phyloP scores from a whole-genome alignment of 768 basidiomycete genomes.

The Phallus indusiatus region DNA sequence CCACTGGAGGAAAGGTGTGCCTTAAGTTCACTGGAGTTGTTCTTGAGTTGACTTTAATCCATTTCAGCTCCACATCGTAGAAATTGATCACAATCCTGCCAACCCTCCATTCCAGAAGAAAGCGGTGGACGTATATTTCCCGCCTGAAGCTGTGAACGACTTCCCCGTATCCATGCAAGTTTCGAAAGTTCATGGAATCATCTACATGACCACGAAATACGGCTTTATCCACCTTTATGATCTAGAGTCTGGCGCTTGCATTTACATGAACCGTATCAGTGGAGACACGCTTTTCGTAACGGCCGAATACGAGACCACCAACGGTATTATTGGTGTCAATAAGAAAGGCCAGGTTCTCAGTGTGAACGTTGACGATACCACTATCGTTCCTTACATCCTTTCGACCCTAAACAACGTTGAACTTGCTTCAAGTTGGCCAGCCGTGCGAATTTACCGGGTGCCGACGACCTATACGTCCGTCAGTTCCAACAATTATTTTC shows the following conservation, averaged over 20 bases:
- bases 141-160: slow-evolving; percentile 94
- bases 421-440: slow-evolving; percentile 95
- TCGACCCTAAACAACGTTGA: slow-evolving; percentile 93
- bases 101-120: slow-evolving; percentile 95
- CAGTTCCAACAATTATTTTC: slow-evolving; percentile 91
- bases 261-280: slow-evolving; percentile 99
- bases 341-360: slow-evolving; percentile 98
- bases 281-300: slow-evolving; percentile 99
- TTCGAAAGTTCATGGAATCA: slow-evolving; percentile 91
- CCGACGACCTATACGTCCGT: slow-evolving; percentile 91
- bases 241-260: slow-evolving; percentile 90
- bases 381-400: slow-evolving; percentile 91
- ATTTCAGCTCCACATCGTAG: slow-evolving; percentile 87
- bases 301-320: slow-evolving; percentile 85
- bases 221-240: slow-evolving; percentile 99
- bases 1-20: slow-evolving; percentile 92
- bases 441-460: slow-evolving; percentile 91
- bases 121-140: slow-evolving; percentile 98
- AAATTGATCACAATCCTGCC: slow-evolving; percentile 91
- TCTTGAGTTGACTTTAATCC: background rate
- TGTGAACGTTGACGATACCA: slow-evolving; percentile 94
- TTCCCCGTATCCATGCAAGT: slow-evolving; percentile 99
- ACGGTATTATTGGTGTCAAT: slow-evolving; percentile 98
- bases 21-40: background rate
- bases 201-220: slow-evolving; percentile 97